Conservation (phyloP, 2,329 filamentous ascomycete species). For the Coniochaeta sp. region DNA sequence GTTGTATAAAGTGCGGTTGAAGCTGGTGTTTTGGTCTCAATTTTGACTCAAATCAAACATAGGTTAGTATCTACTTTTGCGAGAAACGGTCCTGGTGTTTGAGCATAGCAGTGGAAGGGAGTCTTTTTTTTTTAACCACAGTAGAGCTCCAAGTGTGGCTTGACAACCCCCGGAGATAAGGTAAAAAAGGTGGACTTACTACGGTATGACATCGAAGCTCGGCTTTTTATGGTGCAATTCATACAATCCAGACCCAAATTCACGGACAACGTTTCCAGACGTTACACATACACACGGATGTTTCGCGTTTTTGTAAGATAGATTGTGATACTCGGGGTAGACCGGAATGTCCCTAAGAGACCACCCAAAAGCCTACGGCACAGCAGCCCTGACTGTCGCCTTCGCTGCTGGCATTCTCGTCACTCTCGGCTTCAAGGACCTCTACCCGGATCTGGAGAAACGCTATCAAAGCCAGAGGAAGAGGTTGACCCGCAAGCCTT, state of each 20-base stretch:
- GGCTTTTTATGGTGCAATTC: not conserved
- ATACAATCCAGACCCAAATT: no score
- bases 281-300: not conserved
- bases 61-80: no score
- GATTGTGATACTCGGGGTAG: not conserved
- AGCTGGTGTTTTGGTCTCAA: no score
- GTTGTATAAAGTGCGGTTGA: no score
- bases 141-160: not conserved
- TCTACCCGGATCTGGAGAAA: slow-evolving; percentile 67
- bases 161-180: not conserved
- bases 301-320: not conserved
- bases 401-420: slow-evolving; percentile 73
- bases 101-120: no score
- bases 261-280: not conserved
- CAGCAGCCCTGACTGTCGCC: slow-evolving; percentile 59
- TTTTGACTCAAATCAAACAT: no score
- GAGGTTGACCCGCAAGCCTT: slow-evolving; percentile 16
- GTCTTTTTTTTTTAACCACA: no score
- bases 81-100: no score
- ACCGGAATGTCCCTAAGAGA: slow-evolving; percentile 49
- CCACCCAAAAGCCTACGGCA: slow-evolving; percentile 55
- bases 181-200: not conserved
- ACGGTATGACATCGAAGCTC: not conserved
- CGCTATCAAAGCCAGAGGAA: slow-evolving; percentile 46
- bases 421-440: slow-evolving; percentile 71